Evolutionary conservation across 495 filamentous ascomycete genomes (phyloP).

Genomic region (Xylaria longipes): DNA sequence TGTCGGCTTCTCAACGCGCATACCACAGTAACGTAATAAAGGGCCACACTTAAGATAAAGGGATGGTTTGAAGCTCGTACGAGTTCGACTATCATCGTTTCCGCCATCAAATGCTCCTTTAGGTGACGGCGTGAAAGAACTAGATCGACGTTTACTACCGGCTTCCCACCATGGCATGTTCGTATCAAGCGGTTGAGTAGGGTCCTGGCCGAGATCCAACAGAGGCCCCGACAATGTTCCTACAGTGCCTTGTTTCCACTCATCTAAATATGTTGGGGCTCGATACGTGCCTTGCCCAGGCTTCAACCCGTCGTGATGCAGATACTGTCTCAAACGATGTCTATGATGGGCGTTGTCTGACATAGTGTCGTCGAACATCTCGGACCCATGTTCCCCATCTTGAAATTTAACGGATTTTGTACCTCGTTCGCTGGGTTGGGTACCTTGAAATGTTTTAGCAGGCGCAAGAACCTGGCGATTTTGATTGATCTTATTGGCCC

Average conservation of each 20-base stretch:
- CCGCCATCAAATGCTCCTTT: conserved; percentile 54
- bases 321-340: conserved; percentile 54
- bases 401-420: conserved; percentile 42
- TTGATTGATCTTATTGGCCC: conserved; percentile 17
- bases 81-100: conserved; percentile 58
- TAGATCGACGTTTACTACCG: conserved; percentile 46
- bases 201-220: conserved; percentile 53
- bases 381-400: conserved; percentile 32
- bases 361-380: conserved; percentile 29
- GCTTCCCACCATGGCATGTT: conserved; percentile 62
- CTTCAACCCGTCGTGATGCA: conserved; percentile 47
- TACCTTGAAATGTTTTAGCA: conserved; percentile 23
- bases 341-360: conserved; percentile 37
- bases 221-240: conserved; percentile 57
- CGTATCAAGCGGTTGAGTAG: conserved; percentile 44
- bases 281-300: conserved; percentile 54
- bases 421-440: conserved; percentile 20
- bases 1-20: conserved; percentile 60
- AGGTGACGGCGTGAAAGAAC: conserved; percentile 45
- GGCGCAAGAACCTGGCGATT: conserved; percentile 27
- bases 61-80: conserved; percentile 78
- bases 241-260: conserved; percentile 64
- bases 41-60: conserved; percentile 91
- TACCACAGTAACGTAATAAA: conserved; percentile 85
- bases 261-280: conserved; percentile 56